A percentile compares a stretch with the other conserved stretches of the same genome.
phyloP scores from a whole-genome alignment of 2,329 filamentous ascomycete species.

The Cordyceps javanica region DNA sequence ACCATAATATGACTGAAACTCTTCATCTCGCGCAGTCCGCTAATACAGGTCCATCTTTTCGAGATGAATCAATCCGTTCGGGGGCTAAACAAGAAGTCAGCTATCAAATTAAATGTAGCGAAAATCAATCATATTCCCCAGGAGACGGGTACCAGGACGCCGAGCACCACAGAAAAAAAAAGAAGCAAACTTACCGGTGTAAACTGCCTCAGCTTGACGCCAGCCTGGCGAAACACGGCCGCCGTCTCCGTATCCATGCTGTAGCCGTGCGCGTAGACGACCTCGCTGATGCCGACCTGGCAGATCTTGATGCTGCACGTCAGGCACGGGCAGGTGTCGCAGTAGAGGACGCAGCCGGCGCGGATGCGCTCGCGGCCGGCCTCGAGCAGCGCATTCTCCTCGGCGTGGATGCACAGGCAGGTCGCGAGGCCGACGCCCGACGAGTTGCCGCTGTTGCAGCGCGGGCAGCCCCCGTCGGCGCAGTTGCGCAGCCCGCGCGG shows the following conservation, averaged over 20 bases:
- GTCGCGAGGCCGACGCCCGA: slow-evolving; percentile 71
- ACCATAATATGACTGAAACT: not conserved
- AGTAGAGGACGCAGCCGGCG: slow-evolving; percentile 79
- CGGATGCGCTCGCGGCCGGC: slow-evolving; percentile 86
- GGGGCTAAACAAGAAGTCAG: slow-evolving; percentile 38
- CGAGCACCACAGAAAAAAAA: not conserved
- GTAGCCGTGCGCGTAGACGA: slow-evolving; percentile 90
- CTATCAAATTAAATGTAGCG: not conserved
- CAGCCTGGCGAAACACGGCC: slow-evolving; percentile 74
- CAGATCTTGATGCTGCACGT: slow-evolving; percentile 99
- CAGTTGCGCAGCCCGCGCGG: slow-evolving; percentile 84
- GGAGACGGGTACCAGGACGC: not conserved
- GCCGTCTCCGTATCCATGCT: slow-evolving; percentile 88
- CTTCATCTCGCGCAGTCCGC: not conserved
- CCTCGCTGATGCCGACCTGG: slow-evolving; percentile 91
- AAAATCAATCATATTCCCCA: not conserved
- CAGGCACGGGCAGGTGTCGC: slow-evolving; percentile 92
- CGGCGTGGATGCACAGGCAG: slow-evolving; percentile 94
- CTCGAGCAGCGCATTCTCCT: slow-evolving; percentile 94
- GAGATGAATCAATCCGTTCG: slow-evolving; percentile 58
- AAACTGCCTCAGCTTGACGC: slow-evolving; percentile 81
- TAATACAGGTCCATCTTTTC: slow-evolving; percentile 42
- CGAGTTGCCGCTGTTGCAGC: slow-evolving; percentile 73
- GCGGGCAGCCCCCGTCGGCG: slow-evolving; percentile 80
- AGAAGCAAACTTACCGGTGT: slow-evolving; percentile 53